A percentile compares a stretch with the other conserved stretches of the same genome.
phyloP scores from a whole-genome alignment of 1,284 basidiomycete genomes.

The Paramarasmius palmivorus region DNA sequence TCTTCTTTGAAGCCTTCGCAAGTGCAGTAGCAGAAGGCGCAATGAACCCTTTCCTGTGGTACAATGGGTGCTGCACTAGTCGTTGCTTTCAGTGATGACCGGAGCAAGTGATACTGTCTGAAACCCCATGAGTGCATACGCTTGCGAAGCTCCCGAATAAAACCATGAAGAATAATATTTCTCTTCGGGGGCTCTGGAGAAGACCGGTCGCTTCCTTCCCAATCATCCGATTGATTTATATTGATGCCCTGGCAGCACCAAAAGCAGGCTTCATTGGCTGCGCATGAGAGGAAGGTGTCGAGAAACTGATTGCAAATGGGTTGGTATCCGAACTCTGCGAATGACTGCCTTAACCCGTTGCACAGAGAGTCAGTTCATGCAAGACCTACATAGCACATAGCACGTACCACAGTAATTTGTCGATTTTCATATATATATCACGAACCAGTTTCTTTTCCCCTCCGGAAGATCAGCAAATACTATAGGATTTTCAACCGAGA shows the following conservation, averaged over 20 bases:
- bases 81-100: conserved; percentile 3
- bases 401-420: too few species aligned
- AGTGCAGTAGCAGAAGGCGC: conserved; percentile 59
- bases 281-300: conserved; percentile 15
- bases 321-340: neutral
- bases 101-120: conserved; percentile 22
- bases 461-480: too few species aligned
- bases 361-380: too few species aligned
- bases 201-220: conserved; percentile 26
- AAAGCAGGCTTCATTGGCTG: conserved; percentile 16
- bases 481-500: too few species aligned
- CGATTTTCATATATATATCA: too few species aligned
- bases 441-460: too few species aligned
- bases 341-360: neutral
- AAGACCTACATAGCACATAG: too few species aligned
- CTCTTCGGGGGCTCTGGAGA: conserved; percentile 41
- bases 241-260: conserved; percentile 22
- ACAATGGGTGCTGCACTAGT: neutral
- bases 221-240: conserved; percentile 5
- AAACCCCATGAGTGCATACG: conserved; percentile 34
- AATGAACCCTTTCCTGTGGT: conserved; percentile 37
- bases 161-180: conserved; percentile 62
- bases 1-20: conserved; percentile 53
- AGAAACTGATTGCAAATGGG: conserved; percentile 31
- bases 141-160: conserved; percentile 30